Percentiles rank a stretch among this genome's conserved stretches.
Evolutionary conservation across 192 early-diverging fungal species (phyloP).

Genomic region (Podila clonocystis): DNA sequence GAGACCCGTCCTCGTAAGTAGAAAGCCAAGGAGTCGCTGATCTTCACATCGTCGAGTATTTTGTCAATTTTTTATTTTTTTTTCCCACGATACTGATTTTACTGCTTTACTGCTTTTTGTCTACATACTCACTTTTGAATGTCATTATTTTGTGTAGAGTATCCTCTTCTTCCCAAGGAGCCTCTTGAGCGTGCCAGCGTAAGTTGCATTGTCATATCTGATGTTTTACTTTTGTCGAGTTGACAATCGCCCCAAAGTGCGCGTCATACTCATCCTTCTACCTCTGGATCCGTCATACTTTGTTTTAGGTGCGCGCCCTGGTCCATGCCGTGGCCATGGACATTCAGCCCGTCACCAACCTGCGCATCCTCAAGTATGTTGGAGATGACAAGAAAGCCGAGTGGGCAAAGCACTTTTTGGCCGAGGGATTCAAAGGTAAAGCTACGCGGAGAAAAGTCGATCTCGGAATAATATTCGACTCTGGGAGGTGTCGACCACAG

Average conservation of each 20-base stretch:
- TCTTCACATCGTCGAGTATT: not conserved
- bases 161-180: conserved; percentile 79
- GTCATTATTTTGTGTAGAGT: conserved; percentile 17
- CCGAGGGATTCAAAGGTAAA: conserved; percentile 70
- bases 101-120: not conserved
- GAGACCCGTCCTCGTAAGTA: conserved; percentile 69
- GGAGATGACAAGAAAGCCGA: conserved; percentile 64
- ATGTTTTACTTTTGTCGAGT: not conserved
- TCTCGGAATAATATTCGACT: not conserved
- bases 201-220: not conserved
- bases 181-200: conserved; percentile 69
- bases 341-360: conserved; percentile 90
- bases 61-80: too few relatives aligned
- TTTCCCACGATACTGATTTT: conserved; percentile 19
- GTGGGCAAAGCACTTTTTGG: conserved; percentile 68
- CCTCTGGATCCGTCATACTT: not conserved
- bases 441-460: not conserved
- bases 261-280: not conserved
- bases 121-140: not conserved
- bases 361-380: conserved; percentile 73
- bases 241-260: too few relatives aligned
- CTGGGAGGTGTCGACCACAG: too few relatives aligned
- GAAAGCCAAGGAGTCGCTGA: not conserved
- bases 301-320: conserved; percentile 71
- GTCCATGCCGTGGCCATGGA: conserved; percentile 79